Evolutionary conservation across 2,329 filamentous ascomycete species (phyloP).

Genomic region (Epichloe gansuensis): DNA sequence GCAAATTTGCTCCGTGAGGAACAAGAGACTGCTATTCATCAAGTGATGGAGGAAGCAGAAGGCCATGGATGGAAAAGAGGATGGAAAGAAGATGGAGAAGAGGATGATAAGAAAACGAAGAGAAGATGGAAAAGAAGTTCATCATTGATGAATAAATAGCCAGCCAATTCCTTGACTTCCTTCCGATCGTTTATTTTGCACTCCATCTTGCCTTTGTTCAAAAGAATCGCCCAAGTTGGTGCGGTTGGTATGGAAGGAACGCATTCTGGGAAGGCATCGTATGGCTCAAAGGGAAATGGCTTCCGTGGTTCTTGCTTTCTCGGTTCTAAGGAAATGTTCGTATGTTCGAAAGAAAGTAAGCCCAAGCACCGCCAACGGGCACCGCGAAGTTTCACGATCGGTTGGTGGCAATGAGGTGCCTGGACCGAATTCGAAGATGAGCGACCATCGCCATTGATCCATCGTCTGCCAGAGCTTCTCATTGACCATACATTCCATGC

Average conservation of each 20-base stretch:
- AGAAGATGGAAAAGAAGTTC: not conserved
- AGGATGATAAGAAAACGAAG: not conserved
- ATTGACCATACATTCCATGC: too few relatives aligned
- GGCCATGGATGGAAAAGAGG: not conserved
- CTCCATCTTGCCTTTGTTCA: not conserved
- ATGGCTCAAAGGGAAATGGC: not conserved
- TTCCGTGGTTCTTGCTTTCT: not conserved
- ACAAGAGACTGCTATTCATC: not conserved
- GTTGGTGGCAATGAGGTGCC: too few relatives aligned
- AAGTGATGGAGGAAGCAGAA: not conserved
- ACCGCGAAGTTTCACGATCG: too few relatives aligned
- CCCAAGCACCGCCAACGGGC: too few relatives aligned
- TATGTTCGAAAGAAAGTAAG: too few relatives aligned
- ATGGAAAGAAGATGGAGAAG: not conserved
- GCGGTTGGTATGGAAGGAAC: not conserved
- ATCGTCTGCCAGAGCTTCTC: too few relatives aligned
- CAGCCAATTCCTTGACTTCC: not conserved
- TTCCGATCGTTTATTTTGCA: not conserved
- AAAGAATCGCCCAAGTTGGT: not conserved
- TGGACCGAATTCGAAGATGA: too few relatives aligned
- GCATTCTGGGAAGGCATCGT: not conserved
- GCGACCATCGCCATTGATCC: too few relatives aligned
- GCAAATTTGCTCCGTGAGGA: not conserved
- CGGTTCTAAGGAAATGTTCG: not conserved
- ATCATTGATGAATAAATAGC: not conserved